Conservation (phyloP, 306 rosid species). For the Myrica gale region DNA sequence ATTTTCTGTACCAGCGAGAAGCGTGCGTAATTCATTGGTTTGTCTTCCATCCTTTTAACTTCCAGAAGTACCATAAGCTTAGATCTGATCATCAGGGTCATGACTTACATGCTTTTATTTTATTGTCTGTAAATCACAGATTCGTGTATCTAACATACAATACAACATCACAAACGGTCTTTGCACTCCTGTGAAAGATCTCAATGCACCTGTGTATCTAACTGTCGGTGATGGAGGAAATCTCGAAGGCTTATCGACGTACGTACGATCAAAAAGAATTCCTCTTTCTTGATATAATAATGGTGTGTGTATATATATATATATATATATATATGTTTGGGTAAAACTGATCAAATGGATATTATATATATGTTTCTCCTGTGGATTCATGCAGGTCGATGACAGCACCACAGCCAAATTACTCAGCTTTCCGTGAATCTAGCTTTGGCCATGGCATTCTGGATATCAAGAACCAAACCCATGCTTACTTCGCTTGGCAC, state of each 20-base stretch:
- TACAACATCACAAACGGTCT: slow-evolving; percentile 66
- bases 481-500: slow-evolving; percentile 76
- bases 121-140: slow-evolving; percentile 32
- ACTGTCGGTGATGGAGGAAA: slow-evolving; percentile 95
- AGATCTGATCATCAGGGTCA: too few relatives aligned
- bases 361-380: too few relatives aligned
- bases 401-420: slow-evolving; percentile 71
- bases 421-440: too few relatives aligned
- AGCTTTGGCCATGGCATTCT: slow-evolving; percentile 87
- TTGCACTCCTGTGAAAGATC: slow-evolving; percentile 66
- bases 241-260: slow-evolving; percentile 83
- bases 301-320: too few relatives aligned
- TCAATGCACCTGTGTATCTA: slow-evolving; percentile 81
- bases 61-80: too few relatives aligned
- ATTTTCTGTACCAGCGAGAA: slow-evolving; percentile 8
- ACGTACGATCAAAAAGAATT: slow-evolving; percentile 21
- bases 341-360: too few relatives aligned
- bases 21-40: too few relatives aligned
- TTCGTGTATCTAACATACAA: slow-evolving; percentile 72
- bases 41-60: too few relatives aligned
- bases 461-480: slow-evolving; percentile 74
- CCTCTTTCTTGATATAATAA: neutral
- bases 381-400: slow-evolving; percentile 44
- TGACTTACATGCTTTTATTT: neutral
- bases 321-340: too few relatives aligned